These are phyloP conservation scores for Didymella lethalis DNA, from an alignment of 2,329 filamentous ascomycete species.

Conservation along the genomic window DNA sequence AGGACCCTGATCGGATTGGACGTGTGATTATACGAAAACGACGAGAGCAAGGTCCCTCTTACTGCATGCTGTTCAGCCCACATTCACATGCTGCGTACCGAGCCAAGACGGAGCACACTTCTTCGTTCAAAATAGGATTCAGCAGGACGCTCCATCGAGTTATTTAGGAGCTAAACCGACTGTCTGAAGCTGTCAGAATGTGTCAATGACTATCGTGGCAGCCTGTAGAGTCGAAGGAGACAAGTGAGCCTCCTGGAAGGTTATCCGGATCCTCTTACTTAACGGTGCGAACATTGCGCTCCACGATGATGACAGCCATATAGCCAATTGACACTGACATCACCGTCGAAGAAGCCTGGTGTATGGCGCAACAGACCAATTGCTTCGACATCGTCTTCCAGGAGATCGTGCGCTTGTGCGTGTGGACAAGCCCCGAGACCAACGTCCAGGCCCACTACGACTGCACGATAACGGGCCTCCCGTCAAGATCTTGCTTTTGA, in stretches of 20 bases:
- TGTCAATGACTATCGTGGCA: not conserved
- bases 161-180: too few species aligned
- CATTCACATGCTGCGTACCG: not conserved
- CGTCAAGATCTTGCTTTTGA: not conserved
- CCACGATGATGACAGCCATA: not conserved
- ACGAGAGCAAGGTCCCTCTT: not conserved
- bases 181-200: not conserved
- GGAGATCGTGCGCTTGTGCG: not conserved
- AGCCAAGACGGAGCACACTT: not conserved
- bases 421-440: slow-evolving; percentile 1
- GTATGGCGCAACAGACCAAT: not conserved
- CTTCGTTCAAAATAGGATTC: not conserved
- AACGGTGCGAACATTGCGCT: not conserved
- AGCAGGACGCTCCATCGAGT: not conserved
- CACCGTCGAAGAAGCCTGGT: not conserved
- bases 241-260: not conserved
- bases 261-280: not conserved
- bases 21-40: not conserved
- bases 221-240: not conserved
- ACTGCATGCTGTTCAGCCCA: not conserved
- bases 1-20: not conserved
- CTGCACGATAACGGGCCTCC: slow-evolving; percentile 2
- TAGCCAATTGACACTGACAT: not conserved
- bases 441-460: not conserved
- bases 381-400: not conserved